Evolutionary conservation across 2,329 filamentous ascomycete species (phyloP), one percentile per base, ranked within the genome.

Genomic region (Sarocladiaceae sp.): DNA sequence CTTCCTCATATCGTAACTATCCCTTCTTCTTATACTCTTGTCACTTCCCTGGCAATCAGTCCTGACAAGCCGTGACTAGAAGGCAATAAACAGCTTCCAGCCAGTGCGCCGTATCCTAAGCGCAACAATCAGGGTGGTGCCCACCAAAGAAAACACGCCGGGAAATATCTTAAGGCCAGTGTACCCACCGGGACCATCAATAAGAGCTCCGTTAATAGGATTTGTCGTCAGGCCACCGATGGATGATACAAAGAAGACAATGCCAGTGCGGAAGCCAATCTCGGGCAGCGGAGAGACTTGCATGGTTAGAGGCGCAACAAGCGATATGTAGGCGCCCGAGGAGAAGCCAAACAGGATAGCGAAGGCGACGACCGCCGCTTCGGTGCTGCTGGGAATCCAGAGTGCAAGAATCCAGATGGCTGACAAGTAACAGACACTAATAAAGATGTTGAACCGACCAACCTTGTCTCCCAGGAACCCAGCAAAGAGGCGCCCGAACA

Each of bases 181-280:
- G 60, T 64, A 71, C 4, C 63, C 63, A 4, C 61, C 53, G 0
- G 61, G 54, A 1, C 42, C 54, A 0, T 63, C 57, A 1, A 71
- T 46, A 44, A 72, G 70, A 1, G 73, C 72, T 0, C 81, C 80
- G 1, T 71, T 77, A 56, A 84, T 82, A 0, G 82, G 82, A 52
- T 72, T 79, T 0, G 80, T 77, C 2, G 77, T 75, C 15, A 87
- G 65, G 2, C 79, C 80, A 0, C 76, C 76, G 31, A 87, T 65
- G 2, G 77, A 74, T 15, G 77, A 69, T n/a, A 80, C 63, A 2
- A 76, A 74, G 59, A 84, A 84, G 4, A 66, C 56, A 0, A 71
- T 60, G 2, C 70, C 70, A 3, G 57, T 65, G 6, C 79, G 70
- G 11, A 78, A 72, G 2, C 81, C 82, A 8, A 84, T 64, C 31